phyloP scores from a whole-genome alignment of 1,284 basidiomycete species.

The Stereum hirsutum region DNA sequence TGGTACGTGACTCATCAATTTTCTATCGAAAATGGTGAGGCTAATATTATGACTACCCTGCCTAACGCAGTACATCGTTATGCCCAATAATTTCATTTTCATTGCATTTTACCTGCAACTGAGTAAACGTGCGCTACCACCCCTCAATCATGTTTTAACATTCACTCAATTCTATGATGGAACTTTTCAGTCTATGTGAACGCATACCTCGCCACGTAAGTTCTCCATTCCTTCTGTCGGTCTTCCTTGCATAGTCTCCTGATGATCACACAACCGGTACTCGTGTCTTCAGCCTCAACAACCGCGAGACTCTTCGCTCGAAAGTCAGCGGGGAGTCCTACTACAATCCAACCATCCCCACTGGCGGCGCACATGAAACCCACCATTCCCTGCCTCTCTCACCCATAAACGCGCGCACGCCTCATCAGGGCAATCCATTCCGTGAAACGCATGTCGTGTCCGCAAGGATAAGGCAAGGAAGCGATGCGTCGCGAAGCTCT shows the following conservation, averaged over 20 bases:
- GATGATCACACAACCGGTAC: neutral
- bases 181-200: slow-evolving; percentile 34
- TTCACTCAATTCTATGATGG: slow-evolving; percentile 1
- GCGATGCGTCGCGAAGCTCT: too few relatives aligned
- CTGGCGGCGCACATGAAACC: too few relatives aligned
- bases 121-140: slow-evolving; percentile 33
- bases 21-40: neutral
- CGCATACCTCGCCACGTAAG: slow-evolving; percentile 37
- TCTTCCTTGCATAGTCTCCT: neutral
- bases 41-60: neutral
- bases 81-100: slow-evolving; percentile 43
- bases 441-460: too few relatives aligned
- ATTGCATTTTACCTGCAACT: slow-evolving; percentile 41
- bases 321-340: too few relatives aligned
- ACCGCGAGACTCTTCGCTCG: slow-evolving; percentile 28
- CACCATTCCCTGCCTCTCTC: too few relatives aligned
- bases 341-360: too few relatives aligned
- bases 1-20: slow-evolving; percentile 16
- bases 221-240: neutral
- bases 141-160: neutral
- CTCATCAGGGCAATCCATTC: too few relatives aligned
- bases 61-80: slow-evolving; percentile 26
- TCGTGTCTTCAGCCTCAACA: slow-evolving; percentile 25
- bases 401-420: too few relatives aligned
- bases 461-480: too few relatives aligned